Percentiles rank a stretch among this genome's conserved stretches.
Conservation (phyloP, 1,284 basidiomycete genomes). For the Ceratobasidium sp. region DNA sequence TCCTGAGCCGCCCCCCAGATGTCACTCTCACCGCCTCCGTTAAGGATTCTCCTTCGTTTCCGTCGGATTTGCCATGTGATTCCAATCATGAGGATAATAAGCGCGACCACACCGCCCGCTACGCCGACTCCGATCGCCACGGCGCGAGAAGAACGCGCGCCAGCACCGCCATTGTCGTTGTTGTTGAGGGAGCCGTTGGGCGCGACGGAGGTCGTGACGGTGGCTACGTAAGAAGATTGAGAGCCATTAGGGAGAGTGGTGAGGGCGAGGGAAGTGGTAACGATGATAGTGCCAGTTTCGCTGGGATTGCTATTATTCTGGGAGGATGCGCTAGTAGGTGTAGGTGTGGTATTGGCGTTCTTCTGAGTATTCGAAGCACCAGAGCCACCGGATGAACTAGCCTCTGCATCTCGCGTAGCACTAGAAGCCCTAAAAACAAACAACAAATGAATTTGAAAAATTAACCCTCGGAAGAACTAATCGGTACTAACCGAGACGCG, state of each 20-base stretch:
- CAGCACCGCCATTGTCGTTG: slow-evolving; percentile 20
- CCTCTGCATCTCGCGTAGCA: not conserved
- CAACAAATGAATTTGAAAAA: not conserved
- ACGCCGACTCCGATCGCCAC: slow-evolving; percentile 41
- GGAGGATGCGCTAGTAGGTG: not conserved
- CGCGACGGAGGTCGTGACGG: slow-evolving; percentile 17
- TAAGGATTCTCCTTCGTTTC: slow-evolving; percentile 6
- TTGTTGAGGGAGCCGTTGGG: slow-evolving; percentile 38
- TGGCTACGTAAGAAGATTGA: slow-evolving; percentile 6
- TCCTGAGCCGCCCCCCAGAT: slow-evolving; percentile 12
- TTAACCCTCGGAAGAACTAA: not conserved
- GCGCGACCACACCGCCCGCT: slow-evolving; percentile 30
- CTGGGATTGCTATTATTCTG: slow-evolving; percentile 18
- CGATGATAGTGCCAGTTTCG: slow-evolving; percentile 31
- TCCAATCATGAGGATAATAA: slow-evolving; percentile 39
- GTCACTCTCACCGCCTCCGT: not conserved
- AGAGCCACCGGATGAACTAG: not conserved
- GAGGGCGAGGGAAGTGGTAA: slow-evolving; percentile 5
- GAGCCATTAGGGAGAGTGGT: slow-evolving; percentile 36
- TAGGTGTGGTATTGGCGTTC: not conserved
- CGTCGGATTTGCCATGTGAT: slow-evolving; percentile 43
- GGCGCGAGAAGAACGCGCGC: slow-evolving; percentile 4
- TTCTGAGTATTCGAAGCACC: slow-evolving; percentile 4
- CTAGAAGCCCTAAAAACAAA: not conserved
- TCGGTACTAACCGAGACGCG: slow-evolving; percentile 10